phyloP scores from a whole-genome alignment of 208 protist genomes.

The Blastocrithidia nonstop region DNA sequence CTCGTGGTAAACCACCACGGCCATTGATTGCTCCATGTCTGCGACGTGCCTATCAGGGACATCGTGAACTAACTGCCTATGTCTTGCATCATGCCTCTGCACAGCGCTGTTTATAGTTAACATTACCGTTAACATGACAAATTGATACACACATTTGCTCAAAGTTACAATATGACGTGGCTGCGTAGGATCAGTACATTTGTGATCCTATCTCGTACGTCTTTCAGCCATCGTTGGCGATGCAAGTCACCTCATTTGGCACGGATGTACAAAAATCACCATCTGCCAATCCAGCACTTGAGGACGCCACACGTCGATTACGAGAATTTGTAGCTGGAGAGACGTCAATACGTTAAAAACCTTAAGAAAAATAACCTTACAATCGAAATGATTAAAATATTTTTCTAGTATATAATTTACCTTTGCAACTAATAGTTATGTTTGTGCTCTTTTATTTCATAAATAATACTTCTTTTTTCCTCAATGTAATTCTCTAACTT shows the following conservation, averaged over 20 bases:
- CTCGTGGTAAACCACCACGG: constrained; percentile 55
- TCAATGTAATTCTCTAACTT: too few relatives aligned
- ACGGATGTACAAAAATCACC: constrained; percentile 81
- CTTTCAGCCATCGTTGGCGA: constrained; percentile 74
- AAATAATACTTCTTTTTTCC: too few relatives aligned
- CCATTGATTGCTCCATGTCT: constrained; percentile 71
- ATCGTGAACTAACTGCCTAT: constrained; percentile 84
- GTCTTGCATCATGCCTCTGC: constrained; percentile 56
- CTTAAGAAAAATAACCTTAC: too few relatives aligned
- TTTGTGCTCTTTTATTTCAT: too few relatives aligned
- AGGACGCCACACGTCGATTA: constrained; percentile 76
- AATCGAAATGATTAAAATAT: too few relatives aligned
- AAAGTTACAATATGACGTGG: constrained; percentile 23
- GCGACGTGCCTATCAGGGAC: constrained; percentile 66
- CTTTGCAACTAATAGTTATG: too few relatives aligned
- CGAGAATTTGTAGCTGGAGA: constrained; percentile 80
- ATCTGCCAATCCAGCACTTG: constrained; percentile 48
- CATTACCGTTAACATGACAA: constrained; percentile 82
- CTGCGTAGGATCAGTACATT: constrained; percentile 67
- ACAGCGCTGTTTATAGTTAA: constrained; percentile 58
- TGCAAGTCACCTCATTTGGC: constrained; percentile 75
- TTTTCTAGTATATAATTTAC: too few relatives aligned
- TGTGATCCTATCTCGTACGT: constrained; percentile 79
- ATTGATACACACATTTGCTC: constrained; percentile 83
- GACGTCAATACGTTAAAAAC: constrained; percentile 50